Percentiles rank a stretch among this genome's conserved stretches.
phyloP scores from a whole-genome alignment of 257 asterid species.

The Solanum corneliomulleri region DNA sequence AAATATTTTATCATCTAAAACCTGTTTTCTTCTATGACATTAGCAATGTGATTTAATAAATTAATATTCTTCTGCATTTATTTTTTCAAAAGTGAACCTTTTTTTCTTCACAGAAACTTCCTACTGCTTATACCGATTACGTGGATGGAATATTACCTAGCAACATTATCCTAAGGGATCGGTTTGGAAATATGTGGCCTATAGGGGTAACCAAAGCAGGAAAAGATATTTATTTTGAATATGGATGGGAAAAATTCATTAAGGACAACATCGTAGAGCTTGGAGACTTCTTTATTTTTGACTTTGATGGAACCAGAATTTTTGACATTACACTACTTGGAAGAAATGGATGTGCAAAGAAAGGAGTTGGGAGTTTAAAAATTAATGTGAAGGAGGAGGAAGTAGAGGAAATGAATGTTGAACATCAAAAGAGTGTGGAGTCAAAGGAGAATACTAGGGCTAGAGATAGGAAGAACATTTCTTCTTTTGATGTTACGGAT shows the following conservation, averaged over 20 bases:
- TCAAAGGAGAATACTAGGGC: neutral
- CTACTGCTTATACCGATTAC: neutral
- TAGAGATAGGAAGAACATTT: neutral
- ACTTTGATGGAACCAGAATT: neutral
- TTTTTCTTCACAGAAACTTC: neutral
- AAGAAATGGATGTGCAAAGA: neutral
- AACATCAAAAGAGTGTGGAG: neutral
- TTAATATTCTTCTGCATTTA: neutral
- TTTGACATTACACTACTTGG: neutral
- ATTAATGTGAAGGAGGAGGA: neutral
- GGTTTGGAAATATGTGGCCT: neutral
- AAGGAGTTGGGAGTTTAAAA: neutral
- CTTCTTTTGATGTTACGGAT: neutral
- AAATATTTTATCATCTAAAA: neutral
- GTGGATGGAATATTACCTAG: neutral
- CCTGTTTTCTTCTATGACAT: too few species aligned
- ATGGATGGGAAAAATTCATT: neutral
- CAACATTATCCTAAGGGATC: neutral
- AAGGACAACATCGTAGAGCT: neutral
- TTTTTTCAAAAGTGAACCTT: neutral
- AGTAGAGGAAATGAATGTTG: neutral
- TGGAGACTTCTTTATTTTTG: neutral
- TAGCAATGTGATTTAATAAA: too few species aligned
- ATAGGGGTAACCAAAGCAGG: neutral
- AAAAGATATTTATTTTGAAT: neutral